Evolutionary conservation across 306 rosid genomes (phyloP).

Genomic region (Medicago ruthenica): DNA sequence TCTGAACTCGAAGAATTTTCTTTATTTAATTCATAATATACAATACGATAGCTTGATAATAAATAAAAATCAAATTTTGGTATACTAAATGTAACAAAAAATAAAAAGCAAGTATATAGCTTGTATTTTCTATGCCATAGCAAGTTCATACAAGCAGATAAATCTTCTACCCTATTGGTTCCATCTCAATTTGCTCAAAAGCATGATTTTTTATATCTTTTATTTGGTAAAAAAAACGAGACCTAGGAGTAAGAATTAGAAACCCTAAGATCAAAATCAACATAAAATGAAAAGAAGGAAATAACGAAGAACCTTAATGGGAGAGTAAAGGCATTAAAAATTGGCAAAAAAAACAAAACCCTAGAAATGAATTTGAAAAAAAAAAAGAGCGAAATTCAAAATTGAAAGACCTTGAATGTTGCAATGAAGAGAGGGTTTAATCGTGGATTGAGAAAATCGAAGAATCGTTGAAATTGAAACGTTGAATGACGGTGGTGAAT

Average conservation of each 20-base stretch:
- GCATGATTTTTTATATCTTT: not conserved
- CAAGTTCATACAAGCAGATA: constrained; percentile 40
- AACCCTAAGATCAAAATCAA: constrained; percentile 56
- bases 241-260: constrained; percentile 27
- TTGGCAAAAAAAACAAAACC: constrained; percentile 54
- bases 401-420: constrained; percentile 50
- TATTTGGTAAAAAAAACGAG: not conserved
- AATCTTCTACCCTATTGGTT: constrained; percentile 33
- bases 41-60: constrained; percentile 13
- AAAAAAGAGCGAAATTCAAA: constrained; percentile 36
- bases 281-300: constrained; percentile 33
- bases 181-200: constrained; percentile 32
- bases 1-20: constrained; percentile 23
- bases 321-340: constrained; percentile 38
- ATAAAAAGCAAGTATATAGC: constrained; percentile 34
- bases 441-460: constrained; percentile 38
- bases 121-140: constrained; percentile 3
- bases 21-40: not conserved
- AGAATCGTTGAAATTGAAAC: constrained; percentile 45
- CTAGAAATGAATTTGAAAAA: constrained; percentile 53
- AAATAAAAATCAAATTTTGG: constrained; percentile 7
- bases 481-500: constrained; percentile 27
- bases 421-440: constrained; percentile 44
- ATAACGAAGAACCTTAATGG: constrained; percentile 29
- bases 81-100: not conserved